Evolutionary conservation across 1,284 basidiomycete genomes (phyloP).

Genomic region (Baeospora myosura): DNA sequence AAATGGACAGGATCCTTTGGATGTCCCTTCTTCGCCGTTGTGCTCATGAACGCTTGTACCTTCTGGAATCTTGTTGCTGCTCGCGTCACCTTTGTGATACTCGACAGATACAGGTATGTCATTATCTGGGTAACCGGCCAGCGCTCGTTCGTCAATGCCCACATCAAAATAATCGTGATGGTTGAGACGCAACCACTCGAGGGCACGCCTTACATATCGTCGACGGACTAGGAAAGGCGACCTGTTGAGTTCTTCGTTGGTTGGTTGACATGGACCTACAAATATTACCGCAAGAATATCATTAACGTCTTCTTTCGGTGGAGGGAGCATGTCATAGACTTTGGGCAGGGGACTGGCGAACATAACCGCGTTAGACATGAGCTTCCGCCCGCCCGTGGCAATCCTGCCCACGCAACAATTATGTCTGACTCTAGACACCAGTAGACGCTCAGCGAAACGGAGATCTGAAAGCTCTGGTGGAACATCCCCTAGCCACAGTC

Average conservation of each 20-base stretch:
- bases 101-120: conserved; percentile 23
- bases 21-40: conserved; percentile 24
- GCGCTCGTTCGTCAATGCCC: conserved; percentile 25
- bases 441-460: conserved; percentile 23
- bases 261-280: conserved; percentile 25
- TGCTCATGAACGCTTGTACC: conserved; percentile 20
- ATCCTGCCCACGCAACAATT: conserved; percentile 25
- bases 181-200: conserved; percentile 32
- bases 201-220: conserved; percentile 21
- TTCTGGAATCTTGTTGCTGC: conserved; percentile 15
- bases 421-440: conserved; percentile 24
- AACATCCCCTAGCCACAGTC: conserved; percentile 31
- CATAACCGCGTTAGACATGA: conserved; percentile 28
- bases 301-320: conserved; percentile 25
- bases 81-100: conserved; percentile 13
- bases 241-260: conserved; percentile 23
- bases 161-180: conserved; percentile 30
- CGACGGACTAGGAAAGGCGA: conserved; percentile 28
- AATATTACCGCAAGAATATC: conserved; percentile 30
- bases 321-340: conserved; percentile 27
- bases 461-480: conserved; percentile 22
- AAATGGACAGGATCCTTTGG: conserved; percentile 27
- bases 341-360: conserved; percentile 26
- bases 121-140: conserved; percentile 24
- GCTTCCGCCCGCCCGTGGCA: conserved; percentile 22